Percentiles rank a stretch among this genome's conserved stretches.
These are phyloP conservation scores for Cydonia oblonga DNA, from an alignment of 331 rosid species.

Conservation along the genomic window DNA sequence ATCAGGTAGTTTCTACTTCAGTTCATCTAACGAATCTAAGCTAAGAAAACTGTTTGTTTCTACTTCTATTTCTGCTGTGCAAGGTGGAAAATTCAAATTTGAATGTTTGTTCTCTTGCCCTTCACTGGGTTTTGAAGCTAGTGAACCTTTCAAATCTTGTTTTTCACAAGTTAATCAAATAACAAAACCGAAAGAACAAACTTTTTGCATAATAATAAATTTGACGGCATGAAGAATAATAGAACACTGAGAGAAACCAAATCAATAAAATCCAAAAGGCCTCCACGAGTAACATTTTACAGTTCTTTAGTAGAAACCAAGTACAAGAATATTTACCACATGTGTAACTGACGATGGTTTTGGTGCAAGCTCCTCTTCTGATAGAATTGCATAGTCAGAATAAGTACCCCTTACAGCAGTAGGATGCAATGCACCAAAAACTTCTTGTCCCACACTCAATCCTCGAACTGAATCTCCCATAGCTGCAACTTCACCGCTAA, in stretches of 20 bases:
- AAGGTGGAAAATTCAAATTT: neutral
- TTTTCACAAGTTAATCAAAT: neutral
- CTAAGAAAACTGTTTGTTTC: neutral
- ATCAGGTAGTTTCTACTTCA: neutral
- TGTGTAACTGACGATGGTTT: conserved; percentile 72
- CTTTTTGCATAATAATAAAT: neutral
- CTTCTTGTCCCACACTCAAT: conserved; percentile 58
- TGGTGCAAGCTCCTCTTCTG: conserved; percentile 58
- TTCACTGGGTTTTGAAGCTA: neutral
- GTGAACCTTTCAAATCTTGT: neutral
- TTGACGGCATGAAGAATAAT: neutral
- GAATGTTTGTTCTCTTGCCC: neutral
- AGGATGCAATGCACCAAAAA: conserved; percentile 98
- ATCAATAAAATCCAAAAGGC: neutral
- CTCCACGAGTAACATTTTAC: neutral
- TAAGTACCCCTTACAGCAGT: conserved; percentile 96
- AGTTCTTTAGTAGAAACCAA: neutral
- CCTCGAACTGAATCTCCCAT: conserved; percentile 52
- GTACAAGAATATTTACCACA: conserved; percentile 49
- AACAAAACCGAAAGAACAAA: neutral
- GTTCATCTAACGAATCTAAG: neutral
- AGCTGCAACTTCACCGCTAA: conserved; percentile 92
- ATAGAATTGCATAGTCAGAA: conserved; percentile 77
- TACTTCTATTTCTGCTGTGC: neutral
- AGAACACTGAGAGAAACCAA: neutral